phyloP scores from a whole-genome alignment of 2,329 filamentous ascomycete species.

The Colletotrichum spaethianum region DNA sequence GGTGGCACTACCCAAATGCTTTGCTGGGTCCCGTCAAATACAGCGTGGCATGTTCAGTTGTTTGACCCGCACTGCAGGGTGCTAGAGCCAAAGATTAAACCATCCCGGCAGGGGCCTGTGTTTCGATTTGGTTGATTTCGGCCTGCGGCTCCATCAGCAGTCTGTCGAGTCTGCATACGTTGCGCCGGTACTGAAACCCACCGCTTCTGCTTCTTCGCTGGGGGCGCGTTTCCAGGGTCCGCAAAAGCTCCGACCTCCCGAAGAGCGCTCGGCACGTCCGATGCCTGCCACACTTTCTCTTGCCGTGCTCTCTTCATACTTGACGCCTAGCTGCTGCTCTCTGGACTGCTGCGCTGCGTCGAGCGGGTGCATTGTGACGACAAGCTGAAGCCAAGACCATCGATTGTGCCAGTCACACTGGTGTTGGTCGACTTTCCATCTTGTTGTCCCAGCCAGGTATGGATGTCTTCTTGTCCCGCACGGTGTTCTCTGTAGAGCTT shows the following conservation, averaged over 20 bases:
- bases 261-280: constrained; percentile 1
- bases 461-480: not conserved
- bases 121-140: constrained; percentile 1
- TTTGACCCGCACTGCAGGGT: not conserved
- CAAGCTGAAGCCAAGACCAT: not conserved
- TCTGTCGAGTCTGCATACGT: not conserved
- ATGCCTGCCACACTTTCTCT: not conserved
- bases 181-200: not conserved
- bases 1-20: too few species aligned
- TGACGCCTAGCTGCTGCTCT: not conserved
- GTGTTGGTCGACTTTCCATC: not conserved
- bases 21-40: not conserved
- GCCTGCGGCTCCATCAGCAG: not conserved
- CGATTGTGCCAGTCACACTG: not conserved
- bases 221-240: not conserved
- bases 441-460: not conserved
- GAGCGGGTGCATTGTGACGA: not conserved
- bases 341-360: not conserved
- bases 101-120: constrained; percentile 17
- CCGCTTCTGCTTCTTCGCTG: constrained; percentile 13
- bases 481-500: not conserved
- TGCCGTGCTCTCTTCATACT: not conserved
- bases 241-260: constrained; percentile 13
- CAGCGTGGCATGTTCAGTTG: not conserved
- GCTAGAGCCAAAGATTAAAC: constrained; percentile 12